A percentile compares a stretch with the other conserved stretches of the same genome.
Evolutionary conservation across 306 rosid genomes (phyloP).

Genomic region (Acacia melanoxylon): DNA sequence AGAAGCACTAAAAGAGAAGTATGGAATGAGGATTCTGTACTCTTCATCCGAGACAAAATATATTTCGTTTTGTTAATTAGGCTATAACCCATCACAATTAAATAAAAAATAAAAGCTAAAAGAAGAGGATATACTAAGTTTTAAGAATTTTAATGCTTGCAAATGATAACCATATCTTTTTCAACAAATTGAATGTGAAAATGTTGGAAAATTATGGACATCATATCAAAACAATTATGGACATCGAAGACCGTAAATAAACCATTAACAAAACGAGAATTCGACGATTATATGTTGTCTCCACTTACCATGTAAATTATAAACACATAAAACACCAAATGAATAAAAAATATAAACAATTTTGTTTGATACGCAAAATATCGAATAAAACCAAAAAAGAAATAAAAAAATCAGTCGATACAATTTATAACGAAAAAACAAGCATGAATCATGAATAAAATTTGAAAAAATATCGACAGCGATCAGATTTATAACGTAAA

Average conservation of each 20-base stretch:
- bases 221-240: too few relatives aligned
- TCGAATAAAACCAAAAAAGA: too few relatives aligned
- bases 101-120: too few relatives aligned
- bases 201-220: too few relatives aligned
- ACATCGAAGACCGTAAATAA: too few relatives aligned
- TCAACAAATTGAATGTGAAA: too few relatives aligned
- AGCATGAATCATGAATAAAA: not conserved
- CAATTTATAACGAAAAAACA: not conserved
- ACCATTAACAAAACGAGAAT: not conserved
- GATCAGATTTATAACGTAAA: too few relatives aligned
- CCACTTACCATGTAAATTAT: not conserved
- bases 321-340: not conserved
- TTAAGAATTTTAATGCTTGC: not conserved
- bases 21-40: too few relatives aligned
- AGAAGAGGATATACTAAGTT: not conserved
- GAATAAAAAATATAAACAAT: not conserved
- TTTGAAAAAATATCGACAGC: too few relatives aligned
- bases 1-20: too few relatives aligned
- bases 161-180: too few relatives aligned
- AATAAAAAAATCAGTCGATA: not conserved
- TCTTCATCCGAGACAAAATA: too few relatives aligned
- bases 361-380: not conserved
- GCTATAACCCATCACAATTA: not conserved
- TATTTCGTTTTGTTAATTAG: not conserved
- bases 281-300: not conserved